Evolutionary conservation across 164 flowering plant species (phyloP), one percentile per base, ranked within the genome.

Genomic region (Tetrastigma voinierianum): DNA sequence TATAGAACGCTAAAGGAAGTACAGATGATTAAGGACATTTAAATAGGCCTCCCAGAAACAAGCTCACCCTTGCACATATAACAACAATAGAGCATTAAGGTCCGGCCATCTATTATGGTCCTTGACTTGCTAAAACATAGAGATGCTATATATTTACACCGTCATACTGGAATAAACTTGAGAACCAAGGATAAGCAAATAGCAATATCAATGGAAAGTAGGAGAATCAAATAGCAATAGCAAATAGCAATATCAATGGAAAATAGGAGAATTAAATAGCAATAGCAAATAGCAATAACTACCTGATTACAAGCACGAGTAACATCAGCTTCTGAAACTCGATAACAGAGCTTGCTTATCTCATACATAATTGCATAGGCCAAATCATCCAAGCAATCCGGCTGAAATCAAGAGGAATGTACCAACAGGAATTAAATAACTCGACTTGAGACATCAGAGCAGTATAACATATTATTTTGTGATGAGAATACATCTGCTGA

Each of bases 291-390:
- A 45, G 2, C 23, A 13, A 57, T 51, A 46, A 16, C 19, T 79
- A 95, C 98, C 97, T 91, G 97, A 78, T 95, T 95, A 67, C 93
- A 76, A 46, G 98, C 98, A 66, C 97, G 98, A 48, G 82, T 87
- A 51, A 95, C 98, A 78, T 92, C 97, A 48, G 72, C 93, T 52
- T 92, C 97, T 56, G 96, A 85, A 62, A 95, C 97, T 20, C 91
- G 78, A 70, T 92, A 90, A 54, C 83, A 82, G 57, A 95, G 71
- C 78, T 87, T 90, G 79, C 92, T 84, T 17, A 81, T 68, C 76
- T 87, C 93, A 49, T 89, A 74, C 98, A 92, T 95, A 62, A 95
- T 95, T 62, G 88, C 96, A 78, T 77, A 92, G 10, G 96, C 83
- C 72, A 90, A 79, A 80, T 95, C 98, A 77, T 84, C 89, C 82